Conservation (phyloP, 768 basidiomycete species). For the Auricularia sp. region DNA sequence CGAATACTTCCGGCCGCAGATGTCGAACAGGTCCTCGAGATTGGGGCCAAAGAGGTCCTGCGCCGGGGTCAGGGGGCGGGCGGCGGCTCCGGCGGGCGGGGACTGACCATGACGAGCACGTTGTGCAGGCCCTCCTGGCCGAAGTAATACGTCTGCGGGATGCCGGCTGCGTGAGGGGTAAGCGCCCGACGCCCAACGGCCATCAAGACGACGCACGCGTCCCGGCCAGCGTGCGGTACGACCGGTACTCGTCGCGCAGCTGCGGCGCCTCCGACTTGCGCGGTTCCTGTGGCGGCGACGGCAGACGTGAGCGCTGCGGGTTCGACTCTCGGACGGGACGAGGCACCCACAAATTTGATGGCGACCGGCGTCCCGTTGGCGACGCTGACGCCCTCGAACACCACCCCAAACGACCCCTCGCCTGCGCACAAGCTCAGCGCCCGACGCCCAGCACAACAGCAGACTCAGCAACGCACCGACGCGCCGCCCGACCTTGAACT, state of each 20-base stretch:
- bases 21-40: conserved; percentile 95
- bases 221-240: conserved; percentile 88
- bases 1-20: conserved; percentile 96
- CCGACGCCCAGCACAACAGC: not conserved
- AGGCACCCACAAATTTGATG: conserved; percentile 81
- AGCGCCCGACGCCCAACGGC: not conserved
- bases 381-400: conserved; percentile 87
- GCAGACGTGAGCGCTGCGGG: conserved; percentile 8
- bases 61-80: conserved; percentile 33
- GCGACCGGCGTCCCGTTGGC: conserved; percentile 65
- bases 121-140: conserved; percentile 98
- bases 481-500: conserved; percentile 7
- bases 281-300: conserved; percentile 56
- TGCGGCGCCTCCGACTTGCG: conserved; percentile 98
- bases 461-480: not conserved
- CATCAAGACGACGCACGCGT: conserved; percentile 51
- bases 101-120: conserved; percentile 35
- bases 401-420: conserved; percentile 97
- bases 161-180: conserved; percentile 54
- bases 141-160: conserved; percentile 98
- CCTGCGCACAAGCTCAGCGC: conserved; percentile 97
- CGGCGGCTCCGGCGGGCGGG: conserved; percentile 34
- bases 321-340: not conserved
- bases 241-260: conserved; percentile 92
- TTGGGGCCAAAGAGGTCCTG: conserved; percentile 90